phyloP scores from a whole-genome alignment of 306 rosid genomes.

The Prunus campanulata region DNA sequence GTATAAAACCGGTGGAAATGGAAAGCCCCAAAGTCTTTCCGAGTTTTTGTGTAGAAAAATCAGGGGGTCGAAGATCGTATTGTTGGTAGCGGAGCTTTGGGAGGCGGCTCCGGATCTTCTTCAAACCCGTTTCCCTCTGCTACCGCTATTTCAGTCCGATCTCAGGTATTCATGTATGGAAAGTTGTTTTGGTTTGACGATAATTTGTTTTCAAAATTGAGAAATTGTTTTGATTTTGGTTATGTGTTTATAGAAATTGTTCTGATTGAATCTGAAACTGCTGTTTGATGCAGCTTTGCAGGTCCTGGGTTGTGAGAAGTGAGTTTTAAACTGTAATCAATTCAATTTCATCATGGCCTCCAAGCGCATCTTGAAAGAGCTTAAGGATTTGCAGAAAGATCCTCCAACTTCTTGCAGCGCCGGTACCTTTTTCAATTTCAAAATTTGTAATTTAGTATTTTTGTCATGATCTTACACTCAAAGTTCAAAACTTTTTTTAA shows the following conservation, averaged over 20 bases:
- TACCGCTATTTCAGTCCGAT: slow-evolving; percentile 7
- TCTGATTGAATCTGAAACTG: background rate
- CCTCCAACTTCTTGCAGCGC: slow-evolving; percentile 90
- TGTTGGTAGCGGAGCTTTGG: slow-evolving; percentile 13
- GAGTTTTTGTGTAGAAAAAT: background rate
- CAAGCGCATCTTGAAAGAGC: slow-evolving; percentile 74
- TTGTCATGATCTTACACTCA: background rate
- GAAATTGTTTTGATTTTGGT: background rate
- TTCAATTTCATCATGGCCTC: slow-evolving; percentile 50
- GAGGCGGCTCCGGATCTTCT: slow-evolving; percentile 21
- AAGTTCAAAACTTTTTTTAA: too few relatives aligned
- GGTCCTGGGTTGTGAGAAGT: background rate
- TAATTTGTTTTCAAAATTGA: too few relatives aligned
- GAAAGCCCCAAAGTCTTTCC: background rate
- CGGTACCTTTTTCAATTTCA: slow-evolving; percentile 30
- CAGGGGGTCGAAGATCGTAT: background rate
- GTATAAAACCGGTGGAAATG: slow-evolving; percentile 13
- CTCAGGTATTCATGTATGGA: slow-evolving; percentile 5
- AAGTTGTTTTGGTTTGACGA: background rate
- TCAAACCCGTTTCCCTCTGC: slow-evolving; percentile 12
- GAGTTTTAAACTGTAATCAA: background rate
- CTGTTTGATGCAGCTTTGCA: background rate
- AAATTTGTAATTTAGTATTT: background rate
- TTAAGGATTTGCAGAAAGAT: slow-evolving; percentile 77
- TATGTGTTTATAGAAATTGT: background rate